Evolutionary conservation across 176 grass and related monocot species (phyloP), one percentile per base, ranked within the genome.

Genomic region (Oryza brachyantha): DNA sequence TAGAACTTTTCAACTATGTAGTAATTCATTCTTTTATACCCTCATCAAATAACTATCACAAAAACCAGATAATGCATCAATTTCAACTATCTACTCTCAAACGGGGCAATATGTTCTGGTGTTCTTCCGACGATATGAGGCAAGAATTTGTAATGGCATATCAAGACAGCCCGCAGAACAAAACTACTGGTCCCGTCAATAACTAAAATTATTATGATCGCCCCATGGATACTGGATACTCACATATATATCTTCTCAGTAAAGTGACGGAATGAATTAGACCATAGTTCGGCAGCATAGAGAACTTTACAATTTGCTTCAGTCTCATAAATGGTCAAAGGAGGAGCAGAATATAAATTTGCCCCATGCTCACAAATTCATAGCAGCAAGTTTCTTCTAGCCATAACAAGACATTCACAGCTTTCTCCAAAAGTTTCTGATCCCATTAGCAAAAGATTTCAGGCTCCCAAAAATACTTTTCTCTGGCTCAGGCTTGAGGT

Each of bases 341-440:
- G 69, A 66, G 60, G 27, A 41, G 32, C 57, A 13, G 52, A 79
- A 63, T 43, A 84, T 61, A 72, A 32, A 70, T 81, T n/a, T 73
- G 27, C 52, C 74, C 40, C 65, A 68, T 16, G 38, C 39, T 76
- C 48, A 71, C 61, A 60, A 87, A 67, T 64, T 72, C 71, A 46
- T 74, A 66, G 5, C 48, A 52, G 73, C 38, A 77, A 37, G 46
- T 46, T 72, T 63, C 74, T 57, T 26, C 50, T 32, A 46, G 60
- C 43, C 31, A 62, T 46, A 81, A 76, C 0, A 43, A 36, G 54
- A 60, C 25, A 86, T 87, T 86, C 82, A 96, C 76, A 91, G 65
- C 5, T 79, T 94, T 48, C 76, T 91, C 89, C 88, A 96, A 7
- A 96, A 88, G 61, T 84, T 90, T 32, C 86, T 86, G 66, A 96